Evolutionary conservation across 2,329 filamentous ascomycete species (phyloP).

Genomic region (Dichotomopilus funicola): DNA sequence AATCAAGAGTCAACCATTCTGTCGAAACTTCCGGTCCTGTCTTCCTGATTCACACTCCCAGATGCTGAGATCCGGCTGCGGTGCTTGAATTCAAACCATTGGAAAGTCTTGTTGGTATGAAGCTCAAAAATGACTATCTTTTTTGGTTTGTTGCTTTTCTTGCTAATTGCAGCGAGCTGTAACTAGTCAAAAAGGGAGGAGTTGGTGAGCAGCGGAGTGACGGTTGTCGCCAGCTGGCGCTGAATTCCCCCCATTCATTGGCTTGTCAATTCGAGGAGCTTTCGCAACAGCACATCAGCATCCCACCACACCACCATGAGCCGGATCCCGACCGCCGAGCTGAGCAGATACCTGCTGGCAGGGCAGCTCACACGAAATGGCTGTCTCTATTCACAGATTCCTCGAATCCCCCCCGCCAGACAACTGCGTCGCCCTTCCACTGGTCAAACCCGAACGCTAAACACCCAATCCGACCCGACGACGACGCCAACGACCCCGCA

Average conservation of each 20-base stretch:
- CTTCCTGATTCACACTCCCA: no score
- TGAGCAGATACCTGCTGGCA: constrained; percentile 44
- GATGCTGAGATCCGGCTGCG: no score
- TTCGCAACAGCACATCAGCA: not conserved
- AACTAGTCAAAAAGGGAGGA: no score
- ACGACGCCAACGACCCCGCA: not conserved
- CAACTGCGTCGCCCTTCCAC: not conserved
- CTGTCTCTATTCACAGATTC: constrained; percentile 30
- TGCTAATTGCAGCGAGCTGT: no score
- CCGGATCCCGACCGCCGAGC: constrained; percentile 37
- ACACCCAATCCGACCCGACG: not conserved
- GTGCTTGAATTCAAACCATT: no score
- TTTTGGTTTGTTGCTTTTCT: no score
- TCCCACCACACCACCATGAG: constrained; percentile 32
- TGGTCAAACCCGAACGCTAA: not conserved
- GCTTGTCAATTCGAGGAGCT: not conserved
- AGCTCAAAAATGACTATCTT: no score
- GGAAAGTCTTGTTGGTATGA: not conserved
- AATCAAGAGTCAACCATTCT: no score
- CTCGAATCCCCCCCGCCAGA: not conserved
- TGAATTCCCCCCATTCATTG: not conserved
- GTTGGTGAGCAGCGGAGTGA: not conserved
- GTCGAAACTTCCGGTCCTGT: no score
- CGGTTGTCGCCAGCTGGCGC: not conserved
- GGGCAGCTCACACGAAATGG: constrained; percentile 38